Evolutionary conservation across 1,139 yeast genomes (phyloP), one percentile per base, ranked within the genome.

Genomic region (Kurtzmaniella natalensis): DNA sequence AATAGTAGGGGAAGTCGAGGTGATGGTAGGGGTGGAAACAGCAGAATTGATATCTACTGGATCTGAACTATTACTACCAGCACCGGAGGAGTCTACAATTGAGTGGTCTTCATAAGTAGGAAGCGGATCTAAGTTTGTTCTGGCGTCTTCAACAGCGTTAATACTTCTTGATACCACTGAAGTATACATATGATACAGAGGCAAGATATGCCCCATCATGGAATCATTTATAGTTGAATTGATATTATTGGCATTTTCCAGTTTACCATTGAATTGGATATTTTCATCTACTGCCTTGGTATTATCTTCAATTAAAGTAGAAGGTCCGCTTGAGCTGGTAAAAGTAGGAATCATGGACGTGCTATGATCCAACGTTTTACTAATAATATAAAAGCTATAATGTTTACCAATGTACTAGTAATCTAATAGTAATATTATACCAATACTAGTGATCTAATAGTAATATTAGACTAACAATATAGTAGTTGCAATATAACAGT

Each of bases 31-130:
- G 19, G 25, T 14, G 2, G 33, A 19, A 7, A 26, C 14, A 10
- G 21, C 22, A 4, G 23, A 19, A 4, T 18, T 11, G n/a, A n/a
- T n/a, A 5, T 32, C 21, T 17, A 25, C 15, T 14, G 33, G 26
- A 10, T 38, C 21, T 8, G 27, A 18, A 19, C 26, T 25, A 9
- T 33, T 30, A n/a, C 30, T 29, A 13, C 35, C 45, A 29, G 42
- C 40, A 7, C 35, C 35, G 15, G 31, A 15, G 13, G 25, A 18
- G n/a, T n/a, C n/a, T 19, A 26, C n/a, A 5, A 32, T 30, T n/a
- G 28, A 27, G 10, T 30, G 31, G 14, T 35, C 44, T 13, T 40
- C 47, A 28, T 50, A 37, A 25, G 39, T 29, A 6, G 55, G 47
- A 24, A 48, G 46, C 16, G 40, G 42, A 22, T 36, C 30, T 29